Evolutionary conservation across 2,329 filamentous ascomycete species (phyloP).

Genomic region (Pseudogymnoascus sp.): DNA sequence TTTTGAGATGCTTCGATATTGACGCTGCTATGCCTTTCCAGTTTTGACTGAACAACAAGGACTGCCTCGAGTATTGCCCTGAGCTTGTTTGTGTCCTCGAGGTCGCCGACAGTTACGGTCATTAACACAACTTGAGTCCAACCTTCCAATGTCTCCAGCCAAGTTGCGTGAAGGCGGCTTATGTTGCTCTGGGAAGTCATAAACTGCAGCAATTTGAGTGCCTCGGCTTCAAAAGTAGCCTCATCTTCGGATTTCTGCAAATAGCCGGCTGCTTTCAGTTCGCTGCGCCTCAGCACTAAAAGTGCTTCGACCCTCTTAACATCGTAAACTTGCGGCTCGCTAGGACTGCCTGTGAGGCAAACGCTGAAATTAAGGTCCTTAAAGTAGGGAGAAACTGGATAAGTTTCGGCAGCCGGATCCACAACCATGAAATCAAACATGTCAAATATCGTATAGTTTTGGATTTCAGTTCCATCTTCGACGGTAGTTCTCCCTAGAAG

Average conservation of each 20-base stretch:
- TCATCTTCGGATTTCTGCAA: slow-evolving; percentile 44
- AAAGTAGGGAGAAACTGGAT: slow-evolving; percentile 52
- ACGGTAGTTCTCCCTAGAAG: slow-evolving; percentile 69
- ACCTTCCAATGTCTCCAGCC: slow-evolving; percentile 63
- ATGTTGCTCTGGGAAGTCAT: slow-evolving; percentile 57
- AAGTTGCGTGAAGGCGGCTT: slow-evolving; percentile 41
- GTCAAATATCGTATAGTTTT: slow-evolving; percentile 75
- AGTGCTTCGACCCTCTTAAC: slow-evolving; percentile 65
- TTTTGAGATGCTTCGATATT: slow-evolving; percentile 64
- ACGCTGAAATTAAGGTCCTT: slow-evolving; percentile 57
- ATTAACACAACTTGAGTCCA: slow-evolving; percentile 83
- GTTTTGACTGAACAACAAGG: slow-evolving; percentile 78
- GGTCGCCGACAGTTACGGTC: slow-evolving; percentile 73
- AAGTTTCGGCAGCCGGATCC: slow-evolving; percentile 33
- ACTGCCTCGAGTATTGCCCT: slow-evolving; percentile 79
- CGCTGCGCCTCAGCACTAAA: slow-evolving; percentile 59
- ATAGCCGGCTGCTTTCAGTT: slow-evolving; percentile 43
- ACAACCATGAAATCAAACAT: slow-evolving; percentile 83
- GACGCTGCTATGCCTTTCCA: slow-evolving; percentile 67
- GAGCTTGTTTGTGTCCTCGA: slow-evolving; percentile 62
- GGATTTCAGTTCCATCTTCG: slow-evolving; percentile 56
- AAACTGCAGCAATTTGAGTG: slow-evolving; percentile 50
- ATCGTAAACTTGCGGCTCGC: slow-evolving; percentile 55
- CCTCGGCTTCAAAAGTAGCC: slow-evolving; percentile 47
- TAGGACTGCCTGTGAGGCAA: slow-evolving; percentile 53